Percentiles rank a stretch among this genome's conserved stretches.
phyloP scores from a whole-genome alignment of 345 rosid species.

The Gossypium ekmanianum region DNA sequence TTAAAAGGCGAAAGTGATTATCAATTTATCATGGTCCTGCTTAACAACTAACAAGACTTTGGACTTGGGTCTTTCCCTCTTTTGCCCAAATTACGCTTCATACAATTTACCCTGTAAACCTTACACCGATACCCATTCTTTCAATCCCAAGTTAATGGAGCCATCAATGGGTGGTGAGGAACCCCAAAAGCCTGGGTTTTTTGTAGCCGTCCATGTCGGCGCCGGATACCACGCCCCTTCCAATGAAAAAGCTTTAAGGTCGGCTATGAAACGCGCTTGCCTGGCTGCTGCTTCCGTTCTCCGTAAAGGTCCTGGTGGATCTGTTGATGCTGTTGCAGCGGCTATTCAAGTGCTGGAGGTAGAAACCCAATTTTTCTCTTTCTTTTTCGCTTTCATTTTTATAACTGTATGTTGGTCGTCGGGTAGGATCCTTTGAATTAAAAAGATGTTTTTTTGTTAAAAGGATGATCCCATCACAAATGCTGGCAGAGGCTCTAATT shows the following conservation, averaged over 20 bases:
- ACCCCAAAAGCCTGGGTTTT: conserved; percentile 55
- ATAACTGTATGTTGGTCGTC: not conserved
- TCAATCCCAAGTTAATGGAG: not conserved
- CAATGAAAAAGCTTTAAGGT: conserved; percentile 71
- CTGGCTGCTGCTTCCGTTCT: conserved; percentile 76
- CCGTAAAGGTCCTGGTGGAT: conserved; percentile 62
- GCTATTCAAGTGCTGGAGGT: conserved; percentile 96
- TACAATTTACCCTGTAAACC: not conserved
- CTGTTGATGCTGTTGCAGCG: conserved; percentile 76
- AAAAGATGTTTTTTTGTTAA: not conserved
- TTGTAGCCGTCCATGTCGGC: conserved; percentile 94
- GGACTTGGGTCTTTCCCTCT: not conserved
- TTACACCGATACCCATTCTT: not conserved
- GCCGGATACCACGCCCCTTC: conserved; percentile 79
- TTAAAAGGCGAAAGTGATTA: not conserved
- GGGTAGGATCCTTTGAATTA: not conserved
- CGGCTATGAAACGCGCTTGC: conserved; percentile 92
- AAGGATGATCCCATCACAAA: conserved; percentile 89
- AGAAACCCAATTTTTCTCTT: not conserved
- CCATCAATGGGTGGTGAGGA: conserved; percentile 32
- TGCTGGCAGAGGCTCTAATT: conserved; percentile 94
- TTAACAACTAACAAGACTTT: not conserved
- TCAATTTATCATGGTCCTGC: not conserved
- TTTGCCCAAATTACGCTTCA: not conserved
- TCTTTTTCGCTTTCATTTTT: not conserved